These are phyloP conservation scores for Plasmopara halstedii DNA, from an alignment of 352 stramenopile genomes.

Conservation along the genomic window DNA sequence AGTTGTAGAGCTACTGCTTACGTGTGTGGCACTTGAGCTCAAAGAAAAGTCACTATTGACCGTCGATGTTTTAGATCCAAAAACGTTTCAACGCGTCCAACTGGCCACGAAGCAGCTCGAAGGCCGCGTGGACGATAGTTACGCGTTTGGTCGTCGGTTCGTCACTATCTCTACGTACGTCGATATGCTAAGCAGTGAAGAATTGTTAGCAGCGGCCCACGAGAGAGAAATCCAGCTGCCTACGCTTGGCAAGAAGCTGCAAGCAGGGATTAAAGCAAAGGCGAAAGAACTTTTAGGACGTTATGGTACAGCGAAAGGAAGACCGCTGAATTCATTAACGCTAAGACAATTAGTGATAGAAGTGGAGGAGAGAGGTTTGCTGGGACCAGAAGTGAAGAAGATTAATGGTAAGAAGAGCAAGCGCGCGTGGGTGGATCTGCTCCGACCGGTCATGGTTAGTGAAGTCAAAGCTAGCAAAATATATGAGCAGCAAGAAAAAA, in stretches of 20 bases:
- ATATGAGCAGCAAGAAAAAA: conserved; percentile 27
- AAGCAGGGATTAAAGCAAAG: conserved; percentile 31
- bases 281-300: conserved; percentile 46
- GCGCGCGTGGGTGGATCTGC: conserved; percentile 40
- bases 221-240: conserved; percentile 20
- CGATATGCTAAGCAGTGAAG: conserved; percentile 32
- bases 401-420: conserved; percentile 57
- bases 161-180: conserved; percentile 47
- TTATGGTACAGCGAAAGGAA: conserved; percentile 37
- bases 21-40: conserved; percentile 12
- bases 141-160: conserved; percentile 61
- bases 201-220: conserved; percentile 31
- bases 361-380: conserved; percentile 33
- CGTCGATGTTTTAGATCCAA: conserved; percentile 8
- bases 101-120: conserved; percentile 38
- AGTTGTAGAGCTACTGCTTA: conserved; percentile 37
- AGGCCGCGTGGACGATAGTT: conserved; percentile 39
- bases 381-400: conserved; percentile 19
- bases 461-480: conserved; percentile 27
- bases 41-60: conserved; percentile 5
- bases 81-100: conserved; percentile 16
- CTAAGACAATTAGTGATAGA: conserved; percentile 56
- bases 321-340: conserved; percentile 47
- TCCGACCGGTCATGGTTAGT: conserved; percentile 21
- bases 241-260: conserved; percentile 25